Evolutionary conservation across 805 yeast genomes (phyloP), one percentile per base, ranked within the genome.

Genomic region (Peterozyma toletana): DNA sequence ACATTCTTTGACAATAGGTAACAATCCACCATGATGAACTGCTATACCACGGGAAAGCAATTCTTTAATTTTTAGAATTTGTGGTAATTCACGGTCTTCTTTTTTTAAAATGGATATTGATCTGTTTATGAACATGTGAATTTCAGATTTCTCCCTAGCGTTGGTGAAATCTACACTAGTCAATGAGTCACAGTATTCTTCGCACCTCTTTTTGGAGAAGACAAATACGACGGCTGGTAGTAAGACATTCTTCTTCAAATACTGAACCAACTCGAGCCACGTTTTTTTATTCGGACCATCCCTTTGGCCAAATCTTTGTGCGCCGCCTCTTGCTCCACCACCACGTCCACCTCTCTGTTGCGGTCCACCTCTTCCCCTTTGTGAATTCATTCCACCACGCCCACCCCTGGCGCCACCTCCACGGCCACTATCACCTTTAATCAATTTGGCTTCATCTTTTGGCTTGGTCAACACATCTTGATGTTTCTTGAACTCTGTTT

Each of bases 11-110:
- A 90, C 95, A 35, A 90, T 90, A 0, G 98, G 98, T 45, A 90
- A 64, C 47, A 90, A 64, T 1, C 98, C 98, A 58, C 96, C 95
- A 62, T 90, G 97, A 59, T 90, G 98, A 2, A 90, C 95, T 0
- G 96, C 97, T 48, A 93, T 85, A 45, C 99, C 99, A 56, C 97
- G 73, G 37, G 87, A 75, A 37, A 93, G 63, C 73, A 91, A 70
- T 30, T 88, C 95, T 52, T 95, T 73, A 47, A 91, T 73, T 50
- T 85, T 80, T 48, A 86, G 50, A 46, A 93, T 91, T 63, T 93
- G 99, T 1, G 99, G 98, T 40, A 93, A 68, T 45, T 85, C 91
- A 49, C 98, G 74, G 59, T 93, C 99, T 55, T 93, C 99, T 53
- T 81, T 84, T 55, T 86, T 87, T 59, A 88, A 75, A 45, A 99